Evolutionary conservation across 1,139 yeast species (phyloP), one percentile per base, ranked within the genome.

Genomic region (Kurtzmaniella quercitrusa): DNA sequence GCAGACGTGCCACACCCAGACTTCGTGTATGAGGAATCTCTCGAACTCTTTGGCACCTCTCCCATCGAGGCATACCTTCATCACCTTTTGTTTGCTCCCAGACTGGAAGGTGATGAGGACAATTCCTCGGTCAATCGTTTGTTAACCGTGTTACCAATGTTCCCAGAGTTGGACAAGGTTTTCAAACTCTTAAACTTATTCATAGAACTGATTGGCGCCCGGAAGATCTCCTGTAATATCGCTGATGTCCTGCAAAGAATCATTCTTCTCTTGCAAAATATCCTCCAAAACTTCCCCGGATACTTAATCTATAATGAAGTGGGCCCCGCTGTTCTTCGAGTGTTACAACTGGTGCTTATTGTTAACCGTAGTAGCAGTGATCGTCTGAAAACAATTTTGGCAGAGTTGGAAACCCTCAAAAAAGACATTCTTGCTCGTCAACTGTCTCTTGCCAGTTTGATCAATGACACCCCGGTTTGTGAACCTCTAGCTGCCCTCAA

Each of bases 91-190:
- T 36, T 36, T 19, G 27, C 25, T 15, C 36, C 36, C 5, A 6
- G 14, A 11, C 14, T 16, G 16, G 18, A n/a, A 12, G 11, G 12
- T 9, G 71, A 68, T 50, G 66, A 68, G 33, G 53, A 36, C 25
- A 19, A 47, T 3, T 45, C 45, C 3, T 59, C 70, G 34, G 68
- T 77, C 3, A 57, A 58, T 21, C 77, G 79, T 43, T 63, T 85
- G 5, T 65, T 85, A 21, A 60, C 75, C 37, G 70, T 82, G 11
- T 61, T 88, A 39, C 96, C 96, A 0, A 58, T 88, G 33, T 66
- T 85, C 46, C 85, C 85, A 17, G 79, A 79, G 51, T 74, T 85
- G 46, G 75, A 74, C 18, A 62, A 66, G 11, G 75, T 79, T 10
- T 62, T 88, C 46, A 72, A 69, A 25, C 70, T 65, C 36, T 48